Evolutionary conservation across 768 basidiomycete species (phyloP), one percentile per base, ranked within the genome.

Genomic region (Trametes punicea): DNA sequence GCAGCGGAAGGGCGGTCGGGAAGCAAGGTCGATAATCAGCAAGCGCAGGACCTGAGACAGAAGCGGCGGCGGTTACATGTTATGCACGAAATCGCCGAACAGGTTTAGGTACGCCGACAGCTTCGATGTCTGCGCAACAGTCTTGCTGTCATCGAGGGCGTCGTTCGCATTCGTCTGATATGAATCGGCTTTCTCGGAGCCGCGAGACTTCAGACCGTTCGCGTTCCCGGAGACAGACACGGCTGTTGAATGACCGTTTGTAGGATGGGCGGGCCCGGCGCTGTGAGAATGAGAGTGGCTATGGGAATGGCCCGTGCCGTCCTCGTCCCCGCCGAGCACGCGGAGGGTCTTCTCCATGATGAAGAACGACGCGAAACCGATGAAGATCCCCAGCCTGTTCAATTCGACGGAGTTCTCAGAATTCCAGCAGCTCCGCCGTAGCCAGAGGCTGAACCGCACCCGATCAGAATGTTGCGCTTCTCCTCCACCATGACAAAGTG

Each of bases 1-100:
- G 61, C 47, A 23, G n/a, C n/a, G 56, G 51, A 51, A 40, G 10
- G 33, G 11, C 4, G 25, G 50, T 20, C 9, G 39, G 23, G 42
- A 13, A 46, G 11, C 20, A 23, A 10, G 33, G 25, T 30, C 48
- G 27, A 52, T n/a, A n/a, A n/a, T 58, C 31, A 61, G 52, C 27
- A 41, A 20, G 20, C 20, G 27, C 8, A 11, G 7, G 26, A 15
- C 21, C 26, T 57, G 13, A 36, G 58, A 61, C 57, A 55, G 56
- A 51, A 59, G 59, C 55, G 40, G 56, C 41, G 34, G 49, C 21
- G 38, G 81, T 70, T 65, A 90, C 90, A 96, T 94, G 69, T 96
- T 95, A 67, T 96, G 93, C 45, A 91, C 90, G 68, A 95, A 93
- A 69, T 94, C 93, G 39, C 92, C 93, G 68, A 93, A 93, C 50